Evolutionary conservation across 768 basidiomycete genomes (phyloP).

Genomic region (Kwoniella botswanensis): DNA sequence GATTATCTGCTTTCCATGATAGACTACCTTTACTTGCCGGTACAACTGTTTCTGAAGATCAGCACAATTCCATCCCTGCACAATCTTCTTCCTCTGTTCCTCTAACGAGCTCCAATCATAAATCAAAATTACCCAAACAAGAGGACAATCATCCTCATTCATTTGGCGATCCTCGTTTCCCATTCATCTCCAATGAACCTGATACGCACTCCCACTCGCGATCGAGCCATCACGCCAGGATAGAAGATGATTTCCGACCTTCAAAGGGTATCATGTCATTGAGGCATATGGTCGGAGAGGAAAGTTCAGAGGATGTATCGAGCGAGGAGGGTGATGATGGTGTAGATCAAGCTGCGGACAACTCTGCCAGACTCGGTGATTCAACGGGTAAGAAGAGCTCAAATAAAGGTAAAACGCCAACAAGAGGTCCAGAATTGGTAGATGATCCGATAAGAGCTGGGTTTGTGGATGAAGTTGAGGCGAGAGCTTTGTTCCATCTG

Average conservation of each 20-base stretch:
- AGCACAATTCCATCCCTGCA: background rate
- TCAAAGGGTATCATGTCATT: conserved; percentile 24
- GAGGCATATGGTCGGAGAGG: conserved; percentile 30
- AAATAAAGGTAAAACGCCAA: conserved; percentile 15
- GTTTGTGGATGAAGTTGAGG: conserved; percentile 31
- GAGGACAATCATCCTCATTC: conserved; percentile 1
- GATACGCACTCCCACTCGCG: conserved; percentile 14
- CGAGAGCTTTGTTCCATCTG: conserved; percentile 34
- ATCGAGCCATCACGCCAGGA: background rate
- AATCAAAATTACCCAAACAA: background rate
- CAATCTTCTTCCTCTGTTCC: conserved; percentile 1
- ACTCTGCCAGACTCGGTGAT: background rate
- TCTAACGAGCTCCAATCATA: background rate
- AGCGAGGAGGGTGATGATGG: conserved; percentile 2
- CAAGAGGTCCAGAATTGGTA: conserved; percentile 23
- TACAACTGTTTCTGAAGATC: conserved; percentile 3
- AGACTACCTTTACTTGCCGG: conserved; percentile 20
- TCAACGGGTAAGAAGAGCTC: background rate
- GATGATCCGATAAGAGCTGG: conserved; percentile 37
- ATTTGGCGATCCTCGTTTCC: conserved; percentile 29
- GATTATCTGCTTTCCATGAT: background rate
- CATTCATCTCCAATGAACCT: conserved; percentile 25
- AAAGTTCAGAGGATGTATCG: conserved; percentile 6
- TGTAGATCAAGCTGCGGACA: background rate
- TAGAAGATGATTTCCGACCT: conserved; percentile 8